Evolutionary conservation across 345 rosid species (phyloP), one percentile per base, ranked within the genome.

Genomic region (Eucalyptus regnans): DNA sequence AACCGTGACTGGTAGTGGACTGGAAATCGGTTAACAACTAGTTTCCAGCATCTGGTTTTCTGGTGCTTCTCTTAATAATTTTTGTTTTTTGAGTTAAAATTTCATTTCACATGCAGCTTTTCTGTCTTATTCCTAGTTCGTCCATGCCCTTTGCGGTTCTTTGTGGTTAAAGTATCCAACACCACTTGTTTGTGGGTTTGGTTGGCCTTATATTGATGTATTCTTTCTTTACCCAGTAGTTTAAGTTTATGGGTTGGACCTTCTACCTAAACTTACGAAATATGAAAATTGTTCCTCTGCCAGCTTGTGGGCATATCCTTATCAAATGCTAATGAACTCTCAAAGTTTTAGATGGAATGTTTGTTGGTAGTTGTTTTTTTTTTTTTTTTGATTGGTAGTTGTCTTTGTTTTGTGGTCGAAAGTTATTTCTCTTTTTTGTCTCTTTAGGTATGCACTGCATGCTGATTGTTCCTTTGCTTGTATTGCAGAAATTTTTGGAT

Each of bases 401-500:
- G 46, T 71, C 22, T 71, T 71, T 71, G 46, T 76, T 37, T 3
- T 76, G 81, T 64, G 23, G 44, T 87, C 12, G 7, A 81, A n/a
- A 31, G 68, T 71, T 87, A 27, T 43, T 87, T 44, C 33, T 68
- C 52, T 68, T 44, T 56, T 87, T 87, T 2, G 44, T 66, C 88
- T 68, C 44, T 31, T 49, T 54, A 49, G 89, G 66, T 90, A 5
- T 50, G 31, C 50, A n/a, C 44, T 68, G 83, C 46, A 76, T 76
- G 83, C 83, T 76, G 83, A 29, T n/a, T 66, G 62, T 37, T 50
- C 37, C 86, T 46, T 48, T 89, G 88, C 66, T 89, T 43, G n/a
- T 68, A 13, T 85, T 93, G 95, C 96, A 98, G 99, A 98, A 98
- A 94, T 98, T 98, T 94, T 91, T 97, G 92, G 99, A 98, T 93